Evolutionary conservation across 1,139 yeast species (phyloP), one percentile per base, ranked within the genome.

Genomic region (Geotrichum fermentans): DNA sequence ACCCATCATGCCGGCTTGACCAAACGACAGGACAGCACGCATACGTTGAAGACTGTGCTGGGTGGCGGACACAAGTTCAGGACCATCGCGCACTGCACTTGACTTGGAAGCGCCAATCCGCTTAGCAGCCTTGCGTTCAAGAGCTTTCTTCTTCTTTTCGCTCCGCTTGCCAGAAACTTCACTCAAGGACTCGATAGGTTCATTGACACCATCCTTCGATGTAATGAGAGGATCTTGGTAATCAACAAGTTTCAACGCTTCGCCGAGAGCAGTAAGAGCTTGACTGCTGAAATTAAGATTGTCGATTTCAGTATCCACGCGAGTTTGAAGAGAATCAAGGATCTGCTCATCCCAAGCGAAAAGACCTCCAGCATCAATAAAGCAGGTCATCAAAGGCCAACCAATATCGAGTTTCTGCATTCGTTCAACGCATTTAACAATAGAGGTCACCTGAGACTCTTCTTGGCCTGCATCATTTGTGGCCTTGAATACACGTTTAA

Each of bases 321-420:
- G 21, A 5, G 43, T 69, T 18, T 59, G 62, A 22, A 73, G 69
- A 51, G 83, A 67, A 38, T 68, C 71, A 36, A 83, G 67, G 40
- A 80, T 73, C 10, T 69, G 69, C 24, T 69, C 70, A 46, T 75
- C 74, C 79, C 85, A 81, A 34, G 81, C 77, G 59, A 83, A 78
- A 41, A 84, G 67, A 0, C 94, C 94, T 49, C 83, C 84, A 5
- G 85, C 80, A 63, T 84, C 94, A 49, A 85, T 74, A 41, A 84
- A 73, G 30, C 81, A 73, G 47, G 82, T 78, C 47, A 83, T 68
- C 22, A 84, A 66, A 49, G 73, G 75, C 77, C 82, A 82, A 22
- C 85, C 83, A 54, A 73, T 73, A 52, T 75, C 74, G 44, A 74
- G 58, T 35, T 61, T 61, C 29, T 73, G 60, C 50, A 74, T 68